Percentiles rank a stretch among this genome's conserved stretches.
Conservation (phyloP, 768 basidiomycete species). For the Clavaria fumosa region DNA sequence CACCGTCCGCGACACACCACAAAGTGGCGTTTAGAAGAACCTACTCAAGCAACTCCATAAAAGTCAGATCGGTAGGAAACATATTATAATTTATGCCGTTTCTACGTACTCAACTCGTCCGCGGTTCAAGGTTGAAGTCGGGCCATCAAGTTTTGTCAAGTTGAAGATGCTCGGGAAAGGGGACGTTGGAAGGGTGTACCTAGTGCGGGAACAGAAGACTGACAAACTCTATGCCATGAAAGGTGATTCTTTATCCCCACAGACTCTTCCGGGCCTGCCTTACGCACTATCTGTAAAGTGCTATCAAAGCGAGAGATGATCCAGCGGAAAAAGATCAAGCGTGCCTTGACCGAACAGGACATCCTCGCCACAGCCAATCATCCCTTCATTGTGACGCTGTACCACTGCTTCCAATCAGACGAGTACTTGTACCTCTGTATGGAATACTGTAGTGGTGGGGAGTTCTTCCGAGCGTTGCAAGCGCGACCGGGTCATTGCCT, state of each 20-base stretch:
- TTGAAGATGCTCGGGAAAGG: slow-evolving; percentile 97
- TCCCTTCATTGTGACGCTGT: slow-evolving; percentile 97
- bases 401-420: slow-evolving; percentile 98
- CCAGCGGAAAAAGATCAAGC: slow-evolving; percentile 98
- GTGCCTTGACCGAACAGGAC: slow-evolving; percentile 96
- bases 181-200: slow-evolving; percentile 96
- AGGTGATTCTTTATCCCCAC: slow-evolving; percentile 39
- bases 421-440: slow-evolving; percentile 98
- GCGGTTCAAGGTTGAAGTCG: slow-evolving; percentile 66
- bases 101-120: slow-evolving; percentile 7
- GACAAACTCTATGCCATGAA: slow-evolving; percentile 98
- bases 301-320: slow-evolving; percentile 99
- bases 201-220: slow-evolving; percentile 96
- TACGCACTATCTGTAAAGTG: slow-evolving; percentile 53
- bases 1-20: slow-evolving; percentile 39
- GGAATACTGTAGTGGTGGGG: slow-evolving; percentile 99
- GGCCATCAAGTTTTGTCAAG: slow-evolving; percentile 89
- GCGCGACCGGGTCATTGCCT: slow-evolving; percentile 94
- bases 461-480: slow-evolving; percentile 97
- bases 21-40: slow-evolving; percentile 78
- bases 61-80: slow-evolving; percentile 62
- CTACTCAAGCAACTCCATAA: slow-evolving; percentile 96
- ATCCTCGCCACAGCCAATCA: slow-evolving; percentile 98
- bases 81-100: slow-evolving; percentile 7
- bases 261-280: slow-evolving; percentile 15